Base-by-base conservation (phyloP, 805 yeast genomes). In the Myxozyma neotropica region DNA sequence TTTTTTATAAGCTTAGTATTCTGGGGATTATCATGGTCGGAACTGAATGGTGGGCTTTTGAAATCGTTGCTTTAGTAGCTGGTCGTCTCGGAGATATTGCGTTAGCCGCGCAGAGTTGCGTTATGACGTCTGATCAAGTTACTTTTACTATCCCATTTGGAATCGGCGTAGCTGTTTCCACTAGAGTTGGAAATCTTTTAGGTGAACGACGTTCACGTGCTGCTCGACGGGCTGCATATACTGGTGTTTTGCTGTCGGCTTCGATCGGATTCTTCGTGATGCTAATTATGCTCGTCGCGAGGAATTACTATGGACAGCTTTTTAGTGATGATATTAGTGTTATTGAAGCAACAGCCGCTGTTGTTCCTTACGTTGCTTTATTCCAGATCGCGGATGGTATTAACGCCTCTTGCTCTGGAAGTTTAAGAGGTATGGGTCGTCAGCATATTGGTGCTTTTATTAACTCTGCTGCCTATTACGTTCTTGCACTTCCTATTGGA, bases 391-490 rank as follows among this genome's bases (percentile, higher is more conserved):
- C 82, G 58, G 96, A 89, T 71, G 85, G 89, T 2, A 70, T 87
- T 17, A 86, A 88, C 15, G 82, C 86, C 45, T 84, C 87, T 17
- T 84, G 89, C 2, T 84, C 87, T 43, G 94, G 92, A 0, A 79
- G 86, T 36, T 74, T 89, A 58, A 75, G 96, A 60, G 91, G 92
- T 1, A 86, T 86, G 70, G 96, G 93, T 0, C 75, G 84, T 47
- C 96, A 89, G 71, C 80, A 79, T 50, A 78, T 87, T 47, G 95
- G 95, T 1, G 89, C 93, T 0, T 65, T 81, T 12, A 75, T 88
- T 52, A 89, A 88, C 67, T 76, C 89, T 47, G 69, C 86, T n/a
- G 81, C 86, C 0, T 89, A 89, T 73, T 89, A 89, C 71, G 78
- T 80, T 2, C 74, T 87, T 62, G 92, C 89, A 0, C 76, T 88